Percentiles rank a stretch among this genome's conserved stretches.
Conservation (phyloP, 2,329 filamentous ascomycete genomes). For the Fusarium nematophilum region DNA sequence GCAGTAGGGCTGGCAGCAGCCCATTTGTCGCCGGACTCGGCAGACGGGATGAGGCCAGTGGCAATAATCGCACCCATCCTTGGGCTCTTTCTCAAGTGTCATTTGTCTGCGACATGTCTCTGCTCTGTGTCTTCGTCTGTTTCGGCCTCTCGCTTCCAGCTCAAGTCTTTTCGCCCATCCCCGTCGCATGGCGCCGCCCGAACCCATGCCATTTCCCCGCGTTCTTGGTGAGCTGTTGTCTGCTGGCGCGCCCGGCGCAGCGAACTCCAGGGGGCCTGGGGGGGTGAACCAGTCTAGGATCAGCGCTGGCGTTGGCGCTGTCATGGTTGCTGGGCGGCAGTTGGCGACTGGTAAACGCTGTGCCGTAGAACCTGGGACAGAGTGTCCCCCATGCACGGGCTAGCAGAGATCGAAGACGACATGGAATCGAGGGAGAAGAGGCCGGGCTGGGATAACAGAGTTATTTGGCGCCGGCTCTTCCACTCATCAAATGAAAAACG, state of each 20-base stretch:
- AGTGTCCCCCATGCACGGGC: slow-evolving; percentile 32
- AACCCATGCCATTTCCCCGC: slow-evolving; percentile 40
- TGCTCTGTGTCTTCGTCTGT: too few species aligned
- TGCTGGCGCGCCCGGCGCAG: slow-evolving; percentile 31
- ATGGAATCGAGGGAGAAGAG: slow-evolving; percentile 16
- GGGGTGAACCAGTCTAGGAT: slow-evolving; percentile 37
- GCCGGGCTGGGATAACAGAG: background rate
- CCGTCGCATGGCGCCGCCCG: slow-evolving; percentile 25
- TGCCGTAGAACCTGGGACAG: slow-evolving; percentile 28
- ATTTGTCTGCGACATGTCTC: slow-evolving; percentile 22
- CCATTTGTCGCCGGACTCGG: slow-evolving; percentile 20
- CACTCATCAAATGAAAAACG: slow-evolving; percentile 2
- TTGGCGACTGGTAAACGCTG: slow-evolving; percentile 13
- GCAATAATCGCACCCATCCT: slow-evolving; percentile 7
- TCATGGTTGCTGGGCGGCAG: slow-evolving; percentile 39
- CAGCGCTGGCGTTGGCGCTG: slow-evolving; percentile 33
- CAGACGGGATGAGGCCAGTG: slow-evolving; percentile 9
- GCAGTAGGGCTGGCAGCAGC: slow-evolving; percentile 24
- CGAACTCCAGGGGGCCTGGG: slow-evolving; percentile 23
- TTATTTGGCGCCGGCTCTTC: slow-evolving; percentile 1
- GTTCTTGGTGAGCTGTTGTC: slow-evolving; percentile 31
- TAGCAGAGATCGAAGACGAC: slow-evolving; percentile 21
- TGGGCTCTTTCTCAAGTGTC: slow-evolving; percentile 19
- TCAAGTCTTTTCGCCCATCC: too few species aligned
- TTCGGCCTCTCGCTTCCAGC: slow-evolving; percentile 24